phyloP scores from a whole-genome alignment of 768 basidiomycete genomes.

The Cystofilobasidium bisporidii region DNA sequence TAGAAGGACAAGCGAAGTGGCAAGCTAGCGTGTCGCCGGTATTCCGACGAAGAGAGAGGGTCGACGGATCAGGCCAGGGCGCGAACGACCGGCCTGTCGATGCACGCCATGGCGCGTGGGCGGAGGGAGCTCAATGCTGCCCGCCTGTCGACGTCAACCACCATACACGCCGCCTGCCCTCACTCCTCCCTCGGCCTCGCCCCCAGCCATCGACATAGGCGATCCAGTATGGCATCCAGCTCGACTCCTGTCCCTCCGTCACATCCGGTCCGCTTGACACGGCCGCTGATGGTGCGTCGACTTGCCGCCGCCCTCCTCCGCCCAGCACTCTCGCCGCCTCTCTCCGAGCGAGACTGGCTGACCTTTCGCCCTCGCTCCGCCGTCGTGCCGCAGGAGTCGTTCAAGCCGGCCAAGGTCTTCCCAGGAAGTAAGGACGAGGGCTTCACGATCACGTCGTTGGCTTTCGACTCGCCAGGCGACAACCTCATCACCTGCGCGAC shows the following conservation, averaged over 20 bases:
- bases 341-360: no score
- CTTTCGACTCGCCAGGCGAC: conserved; percentile 85
- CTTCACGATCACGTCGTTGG: conserved; percentile 54
- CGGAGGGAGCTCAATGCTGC: no score
- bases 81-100: no score
- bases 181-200: neutral
- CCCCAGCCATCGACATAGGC: no score
- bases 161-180: neutral
- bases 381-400: conserved; percentile 49
- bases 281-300: neutral
- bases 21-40: no score
- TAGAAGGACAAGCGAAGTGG: no score
- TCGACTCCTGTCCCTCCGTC: neutral
- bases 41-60: no score
- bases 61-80: no score
- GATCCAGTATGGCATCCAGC: neutral
- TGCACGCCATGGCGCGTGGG: no score
- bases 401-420: conserved; percentile 85
- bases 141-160: no score
- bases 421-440: conserved; percentile 56
- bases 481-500: conserved; percentile 75
- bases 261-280: neutral
- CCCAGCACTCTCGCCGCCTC: no score
- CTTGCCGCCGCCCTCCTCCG: no score
- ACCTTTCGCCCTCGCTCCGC: neutral